Evolutionary conservation across 768 basidiomycete genomes (phyloP).

Genomic region (Kwoniella sp.): DNA sequence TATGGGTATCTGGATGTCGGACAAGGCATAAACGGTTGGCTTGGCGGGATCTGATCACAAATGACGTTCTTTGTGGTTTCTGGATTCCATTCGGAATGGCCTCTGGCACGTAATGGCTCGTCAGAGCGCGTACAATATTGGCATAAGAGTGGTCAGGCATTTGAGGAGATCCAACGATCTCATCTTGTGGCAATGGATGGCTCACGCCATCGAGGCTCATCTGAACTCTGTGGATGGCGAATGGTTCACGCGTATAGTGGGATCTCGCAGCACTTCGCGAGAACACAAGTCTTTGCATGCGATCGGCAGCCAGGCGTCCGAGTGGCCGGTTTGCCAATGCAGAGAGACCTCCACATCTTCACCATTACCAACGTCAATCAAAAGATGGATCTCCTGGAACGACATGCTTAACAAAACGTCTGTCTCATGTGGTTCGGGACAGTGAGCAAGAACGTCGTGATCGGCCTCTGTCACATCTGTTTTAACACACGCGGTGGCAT

Average conservation of each 20-base stretch:
- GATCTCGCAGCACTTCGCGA: too few relatives aligned
- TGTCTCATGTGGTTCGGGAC: background rate
- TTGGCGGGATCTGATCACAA: background rate
- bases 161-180: too few relatives aligned
- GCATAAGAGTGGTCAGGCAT: too few relatives aligned
- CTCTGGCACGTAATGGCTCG: background rate
- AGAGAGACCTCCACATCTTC: background rate
- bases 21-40: background rate
- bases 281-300: too few relatives aligned
- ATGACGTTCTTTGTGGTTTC: background rate
- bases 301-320: background rate
- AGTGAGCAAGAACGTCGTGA: background rate
- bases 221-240: too few relatives aligned
- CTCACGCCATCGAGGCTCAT: conserved; percentile 6
- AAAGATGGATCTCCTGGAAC: too few relatives aligned
- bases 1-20: background rate
- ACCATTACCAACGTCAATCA: background rate
- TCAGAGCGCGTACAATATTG: too few relatives aligned
- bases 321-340: background rate
- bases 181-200: background rate
- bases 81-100: background rate
- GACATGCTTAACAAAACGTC: too few relatives aligned
- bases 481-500: background rate
- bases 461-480: background rate
- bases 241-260: too few relatives aligned